A percentile compares a stretch with the other conserved stretches of the same genome.
These are phyloP conservation scores for Cyanodermella asteris DNA, from an alignment of 2,329 filamentous ascomycete species.

Conservation along the genomic window DNA sequence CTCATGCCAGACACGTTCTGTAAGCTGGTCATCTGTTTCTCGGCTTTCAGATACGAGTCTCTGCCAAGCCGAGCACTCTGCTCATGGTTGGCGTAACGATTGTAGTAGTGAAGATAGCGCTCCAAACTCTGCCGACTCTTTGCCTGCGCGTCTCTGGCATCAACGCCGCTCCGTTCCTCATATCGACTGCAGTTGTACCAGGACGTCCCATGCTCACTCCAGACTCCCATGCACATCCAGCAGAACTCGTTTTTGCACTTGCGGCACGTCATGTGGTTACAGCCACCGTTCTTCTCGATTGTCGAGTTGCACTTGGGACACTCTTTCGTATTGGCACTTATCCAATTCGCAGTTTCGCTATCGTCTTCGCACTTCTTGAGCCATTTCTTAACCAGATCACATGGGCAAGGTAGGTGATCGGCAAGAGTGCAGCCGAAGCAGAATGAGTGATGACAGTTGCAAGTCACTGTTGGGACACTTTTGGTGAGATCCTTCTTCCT, in stretches of 20 bases:
- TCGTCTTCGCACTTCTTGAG: conserved; percentile 97
- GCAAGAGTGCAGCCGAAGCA: conserved; percentile 83
- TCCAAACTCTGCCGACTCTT: conserved; percentile 77
- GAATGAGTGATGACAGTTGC: conserved; percentile 65
- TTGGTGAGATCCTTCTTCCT: conserved; percentile 71
- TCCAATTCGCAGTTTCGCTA: conserved; percentile 97
- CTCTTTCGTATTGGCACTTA: conserved; percentile 95
- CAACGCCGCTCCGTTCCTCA: conserved; percentile 82
- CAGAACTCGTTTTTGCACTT: conserved; percentile 96
- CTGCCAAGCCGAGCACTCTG: conserved; percentile 92
- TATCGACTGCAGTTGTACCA: conserved; percentile 99
- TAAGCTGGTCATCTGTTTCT: conserved; percentile 96
- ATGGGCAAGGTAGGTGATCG: conserved; percentile 88
- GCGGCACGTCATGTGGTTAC: conserved; percentile 93
- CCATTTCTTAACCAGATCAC: conserved; percentile 80
- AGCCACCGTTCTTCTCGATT: conserved; percentile 96
- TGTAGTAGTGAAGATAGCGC: conserved; percentile 97
- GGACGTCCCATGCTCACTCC: conserved; percentile 95
- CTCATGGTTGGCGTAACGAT: conserved; percentile 95
- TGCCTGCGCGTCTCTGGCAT: conserved; percentile 79
- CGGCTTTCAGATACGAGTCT: conserved; percentile 86
- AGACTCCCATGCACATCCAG: conserved; percentile 99
- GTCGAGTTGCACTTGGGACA: conserved; percentile 91
- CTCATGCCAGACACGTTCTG: conserved; percentile 89
- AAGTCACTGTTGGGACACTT: conserved; percentile 77